Evolutionary conservation across 1,284 basidiomycete species (phyloP).

Genomic region (Cryptococcus sp.): DNA sequence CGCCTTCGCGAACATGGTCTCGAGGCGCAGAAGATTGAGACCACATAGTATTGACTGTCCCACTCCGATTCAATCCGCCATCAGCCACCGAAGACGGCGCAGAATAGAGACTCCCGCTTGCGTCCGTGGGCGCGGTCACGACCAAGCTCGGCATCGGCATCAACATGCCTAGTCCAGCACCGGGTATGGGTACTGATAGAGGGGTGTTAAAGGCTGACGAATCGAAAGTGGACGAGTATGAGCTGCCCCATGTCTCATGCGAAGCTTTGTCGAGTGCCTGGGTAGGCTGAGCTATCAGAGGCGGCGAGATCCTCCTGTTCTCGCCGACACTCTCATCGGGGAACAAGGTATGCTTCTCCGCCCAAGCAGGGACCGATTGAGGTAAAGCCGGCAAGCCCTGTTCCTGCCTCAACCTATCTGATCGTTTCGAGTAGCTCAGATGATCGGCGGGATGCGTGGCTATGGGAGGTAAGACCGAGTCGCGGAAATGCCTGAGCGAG

Average conservation of each 20-base stretch:
- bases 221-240: neutral
- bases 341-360: slow-evolving; percentile 14
- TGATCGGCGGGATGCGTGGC: neutral
- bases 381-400: neutral
- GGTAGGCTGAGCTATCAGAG: neutral
- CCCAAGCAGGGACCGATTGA: slow-evolving; percentile 9
- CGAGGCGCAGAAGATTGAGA: slow-evolving; percentile 1
- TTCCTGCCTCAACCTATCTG: too few species aligned
- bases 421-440: too few species aligned
- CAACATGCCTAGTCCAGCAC: neutral
- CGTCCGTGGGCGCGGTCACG: slow-evolving; percentile 4
- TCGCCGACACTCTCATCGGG: slow-evolving; percentile 1
- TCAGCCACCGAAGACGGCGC: neutral
- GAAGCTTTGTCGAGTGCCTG: neutral
- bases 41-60: slow-evolving; percentile 2
- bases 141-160: slow-evolving; percentile 1
- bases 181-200: too few species aligned
- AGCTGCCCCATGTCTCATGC: neutral
- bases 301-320: slow-evolving; percentile 3
- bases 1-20: too few species aligned
- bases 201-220: neutral
- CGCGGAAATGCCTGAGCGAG: slow-evolving; percentile 5
- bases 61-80: slow-evolving; percentile 1
- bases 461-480: neutral
- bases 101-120: slow-evolving; percentile 5